Evolutionary conservation across 2,329 filamentous ascomycete species (phyloP), one percentile per base, ranked within the genome.

Genomic region (Chalaropsis ovoidea): DNA sequence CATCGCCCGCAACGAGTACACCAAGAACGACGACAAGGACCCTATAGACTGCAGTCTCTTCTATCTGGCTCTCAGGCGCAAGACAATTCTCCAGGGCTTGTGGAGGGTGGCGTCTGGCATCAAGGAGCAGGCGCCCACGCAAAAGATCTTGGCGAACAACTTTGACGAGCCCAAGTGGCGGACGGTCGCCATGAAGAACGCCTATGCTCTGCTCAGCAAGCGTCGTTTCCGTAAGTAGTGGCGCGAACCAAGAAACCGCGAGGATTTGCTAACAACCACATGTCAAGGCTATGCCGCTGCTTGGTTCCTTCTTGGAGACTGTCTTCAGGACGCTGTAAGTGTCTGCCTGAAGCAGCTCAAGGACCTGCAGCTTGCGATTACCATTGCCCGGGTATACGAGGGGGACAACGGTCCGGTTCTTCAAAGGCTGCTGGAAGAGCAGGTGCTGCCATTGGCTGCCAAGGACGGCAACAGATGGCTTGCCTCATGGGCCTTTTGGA

Each of bases 91-190:
- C 0, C 84, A 95, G 69, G 92, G 91, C 0, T 79, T 99, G 0
- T 99, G 94, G 94, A 85, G 95, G 19, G 96, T 97, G 83, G 92
- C 94, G 5, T 85, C 80, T 49, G 94, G 94, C 86, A 88, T 95
- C 71, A 84, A 82, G 67, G 95, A 99, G 74, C 94, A 97, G 75
- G 78, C 75, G 1, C 85, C 88, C 0, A 99, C 94, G 0, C 83
- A 87, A 67, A 85, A 83, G 68, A 80, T 99, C 39, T 78, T 99
- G 24, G 82, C 87, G n/a, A 95, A 96, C 72, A 91, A 97, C 73
- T 99, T 99, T 74, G 81, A 84, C 3, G 89, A 96, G 68, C 81
- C 86, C 0, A 87, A 89, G 70, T 97, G 94, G 89, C 88, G 84
- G 73, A 95, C 89, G 1, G 85, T 90, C 3, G 94, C 94, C 0